phyloP scores from a whole-genome alignment of 768 basidiomycete species.

The Tricholoma matsutake region DNA sequence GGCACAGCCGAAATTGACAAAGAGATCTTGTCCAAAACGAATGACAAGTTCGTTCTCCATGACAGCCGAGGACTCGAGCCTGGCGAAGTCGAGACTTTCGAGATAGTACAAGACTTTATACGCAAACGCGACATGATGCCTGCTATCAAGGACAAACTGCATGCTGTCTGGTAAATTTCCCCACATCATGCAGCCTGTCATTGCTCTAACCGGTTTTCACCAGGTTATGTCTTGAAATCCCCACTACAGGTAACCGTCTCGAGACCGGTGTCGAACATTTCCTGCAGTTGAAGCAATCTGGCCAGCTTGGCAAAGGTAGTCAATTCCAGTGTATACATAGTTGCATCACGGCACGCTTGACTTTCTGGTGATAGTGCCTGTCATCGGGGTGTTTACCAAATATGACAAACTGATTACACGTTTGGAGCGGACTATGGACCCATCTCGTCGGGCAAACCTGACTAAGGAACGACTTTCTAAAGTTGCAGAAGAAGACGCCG shows the following conservation, averaged over 20 bases:
- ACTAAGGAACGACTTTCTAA: neutral
- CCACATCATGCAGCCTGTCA: neutral
- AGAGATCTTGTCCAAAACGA: slow-evolving; percentile 24
- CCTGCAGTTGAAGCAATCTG: neutral
- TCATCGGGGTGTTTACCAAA: neutral
- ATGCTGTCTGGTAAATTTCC: neutral
- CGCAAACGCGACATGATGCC: neutral
- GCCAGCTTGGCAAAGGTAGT: neutral
- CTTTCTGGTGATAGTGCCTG: neutral
- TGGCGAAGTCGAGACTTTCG: neutral
- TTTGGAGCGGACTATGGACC: neutral
- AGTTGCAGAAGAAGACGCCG: neutral
- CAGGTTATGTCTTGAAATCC: neutral
- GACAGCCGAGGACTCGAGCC: slow-evolving; percentile 25
- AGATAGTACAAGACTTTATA: neutral
- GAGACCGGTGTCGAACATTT: neutral
- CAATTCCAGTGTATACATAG: neutral
- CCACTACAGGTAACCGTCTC: neutral
- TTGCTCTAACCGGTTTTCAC: neutral
- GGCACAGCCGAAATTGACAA: slow-evolving; percentile 25
- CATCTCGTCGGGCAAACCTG: neutral
- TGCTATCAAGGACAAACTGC: neutral
- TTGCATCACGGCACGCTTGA: neutral
- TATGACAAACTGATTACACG: neutral
- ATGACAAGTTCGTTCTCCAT: slow-evolving; percentile 28